phyloP scores from a whole-genome alignment of 352 stramenopile genomes.

The Globisporangium canariense region DNA sequence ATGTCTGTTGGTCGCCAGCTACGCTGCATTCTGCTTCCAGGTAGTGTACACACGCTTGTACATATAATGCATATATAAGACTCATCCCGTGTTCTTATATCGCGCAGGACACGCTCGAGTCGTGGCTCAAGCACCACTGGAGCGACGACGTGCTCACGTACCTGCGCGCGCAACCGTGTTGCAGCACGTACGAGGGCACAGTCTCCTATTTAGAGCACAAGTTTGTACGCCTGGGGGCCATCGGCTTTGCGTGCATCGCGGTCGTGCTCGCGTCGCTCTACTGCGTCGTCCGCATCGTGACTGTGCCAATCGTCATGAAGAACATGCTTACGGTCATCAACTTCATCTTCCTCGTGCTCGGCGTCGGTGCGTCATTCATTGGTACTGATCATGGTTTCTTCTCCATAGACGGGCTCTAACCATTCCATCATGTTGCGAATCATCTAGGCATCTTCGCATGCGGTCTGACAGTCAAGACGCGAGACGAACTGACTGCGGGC shows the following conservation, averaged over 20 bases:
- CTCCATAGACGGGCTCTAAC: background rate
- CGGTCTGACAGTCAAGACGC: conserved; percentile 50
- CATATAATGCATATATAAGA: background rate
- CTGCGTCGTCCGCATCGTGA: conserved; percentile 81
- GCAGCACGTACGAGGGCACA: conserved; percentile 48
- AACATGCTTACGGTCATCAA: conserved; percentile 79
- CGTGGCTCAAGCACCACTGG: conserved; percentile 83
- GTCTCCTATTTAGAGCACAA: conserved; percentile 44
- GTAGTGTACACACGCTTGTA: background rate
- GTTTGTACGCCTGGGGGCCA: conserved; percentile 41
- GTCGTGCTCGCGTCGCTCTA: conserved; percentile 62
- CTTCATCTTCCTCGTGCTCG: conserved; percentile 60
- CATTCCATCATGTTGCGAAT: background rate
- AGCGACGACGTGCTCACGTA: conserved; percentile 35
- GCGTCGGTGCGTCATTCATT: conserved; percentile 23
- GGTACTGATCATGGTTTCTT: no score
- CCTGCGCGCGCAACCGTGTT: conserved; percentile 47
- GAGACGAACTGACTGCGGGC: conserved; percentile 62
- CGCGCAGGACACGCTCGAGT: conserved; percentile 37
- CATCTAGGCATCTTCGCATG: conserved; percentile 48
- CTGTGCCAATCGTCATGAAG: conserved; percentile 86
- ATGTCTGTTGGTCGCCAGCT: conserved; percentile 57
- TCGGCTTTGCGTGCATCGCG: conserved; percentile 44
- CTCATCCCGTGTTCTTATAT: background rate
- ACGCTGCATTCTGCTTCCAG: conserved; percentile 64